phyloP scores from a whole-genome alignment of 306 rosid species.

The Pterocarpus santalinus region DNA sequence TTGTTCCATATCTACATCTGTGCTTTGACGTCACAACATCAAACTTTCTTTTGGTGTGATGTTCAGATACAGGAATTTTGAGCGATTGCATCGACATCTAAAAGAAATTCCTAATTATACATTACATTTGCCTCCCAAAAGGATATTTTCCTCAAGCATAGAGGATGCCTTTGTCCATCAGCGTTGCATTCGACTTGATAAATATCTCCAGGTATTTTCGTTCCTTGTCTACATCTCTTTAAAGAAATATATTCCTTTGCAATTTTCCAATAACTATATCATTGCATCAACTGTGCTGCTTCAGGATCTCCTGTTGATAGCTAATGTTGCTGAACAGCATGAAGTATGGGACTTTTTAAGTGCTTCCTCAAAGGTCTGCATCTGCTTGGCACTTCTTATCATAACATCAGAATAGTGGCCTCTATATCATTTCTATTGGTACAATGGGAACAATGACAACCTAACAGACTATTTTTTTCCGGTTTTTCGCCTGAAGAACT shows the following conservation, averaged over 20 bases:
- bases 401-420: conserved; percentile 21
- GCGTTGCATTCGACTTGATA: conserved; percentile 94
- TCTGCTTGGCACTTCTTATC: conserved; percentile 38
- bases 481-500: conserved; percentile 62
- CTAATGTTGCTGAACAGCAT: conserved; percentile 96
- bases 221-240: conserved; percentile 36
- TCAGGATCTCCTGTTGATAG: conserved; percentile 90
- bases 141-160: conserved; percentile 97
- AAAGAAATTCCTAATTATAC: conserved; percentile 93
- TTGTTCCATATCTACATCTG: conserved; percentile 27
- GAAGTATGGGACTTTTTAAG: conserved; percentile 99
- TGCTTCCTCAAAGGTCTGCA: conserved; percentile 86
- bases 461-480: conserved; percentile 30
- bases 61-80: conserved; percentile 94
- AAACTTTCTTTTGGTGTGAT: conserved; percentile 33
- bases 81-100: conserved; percentile 91
- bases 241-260: conserved; percentile 27
- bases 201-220: conserved; percentile 80
- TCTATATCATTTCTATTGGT: conserved; percentile 3
- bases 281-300: conserved; percentile 46
- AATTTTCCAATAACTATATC: conserved; percentile 13
- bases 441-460: conserved; percentile 18
- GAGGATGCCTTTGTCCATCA: conserved; percentile 98
- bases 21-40: conserved; percentile 22
- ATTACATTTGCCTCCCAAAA: conserved; percentile 92